phyloP scores from a whole-genome alignment of 1,284 basidiomycete genomes.

The Marasmius oreades region DNA sequence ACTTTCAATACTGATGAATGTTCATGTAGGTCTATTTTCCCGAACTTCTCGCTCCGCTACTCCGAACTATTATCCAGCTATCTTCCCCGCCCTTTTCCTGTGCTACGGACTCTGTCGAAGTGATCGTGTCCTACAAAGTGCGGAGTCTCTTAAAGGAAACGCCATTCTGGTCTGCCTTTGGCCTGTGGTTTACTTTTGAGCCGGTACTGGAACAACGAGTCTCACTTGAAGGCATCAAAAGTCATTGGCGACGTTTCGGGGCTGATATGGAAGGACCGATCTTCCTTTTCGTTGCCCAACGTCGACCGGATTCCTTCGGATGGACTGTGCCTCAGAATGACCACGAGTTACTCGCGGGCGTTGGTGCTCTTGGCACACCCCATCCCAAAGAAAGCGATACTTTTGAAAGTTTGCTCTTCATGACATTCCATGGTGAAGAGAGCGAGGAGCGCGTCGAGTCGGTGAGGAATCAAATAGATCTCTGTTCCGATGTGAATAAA shows the following conservation, averaged over 20 bases:
- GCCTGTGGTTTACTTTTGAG: constrained; percentile 74
- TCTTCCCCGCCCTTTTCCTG: constrained; percentile 47
- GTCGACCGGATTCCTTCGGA: constrained; percentile 49
- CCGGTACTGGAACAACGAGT: constrained; percentile 47
- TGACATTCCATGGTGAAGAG: constrained; percentile 34
- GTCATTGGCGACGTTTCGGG: constrained; percentile 40
- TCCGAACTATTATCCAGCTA: constrained; percentile 65
- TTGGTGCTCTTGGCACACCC: constrained; percentile 42
- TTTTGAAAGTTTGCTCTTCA: constrained; percentile 66
- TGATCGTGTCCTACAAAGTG: constrained; percentile 74
- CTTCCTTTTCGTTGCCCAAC: constrained; percentile 59
- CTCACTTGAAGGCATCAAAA: not conserved
- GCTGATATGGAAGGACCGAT: constrained; percentile 38
- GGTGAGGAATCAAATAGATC: too few species aligned
- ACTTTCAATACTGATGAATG: constrained; percentile 5
- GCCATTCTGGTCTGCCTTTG: constrained; percentile 80
- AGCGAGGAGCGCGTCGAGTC: not conserved
- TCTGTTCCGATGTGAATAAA: constrained; percentile 11
- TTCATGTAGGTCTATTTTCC: constrained; percentile 74
- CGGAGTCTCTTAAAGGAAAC: constrained; percentile 76
- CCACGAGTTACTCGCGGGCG: constrained; percentile 50
- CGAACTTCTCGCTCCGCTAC: constrained; percentile 63
- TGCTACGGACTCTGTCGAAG: constrained; percentile 13
- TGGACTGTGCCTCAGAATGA: constrained; percentile 58
- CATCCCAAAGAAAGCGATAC: constrained; percentile 55